phyloP scores from a whole-genome alignment of 805 yeast species.

The Saccharomycopsis sp. region DNA sequence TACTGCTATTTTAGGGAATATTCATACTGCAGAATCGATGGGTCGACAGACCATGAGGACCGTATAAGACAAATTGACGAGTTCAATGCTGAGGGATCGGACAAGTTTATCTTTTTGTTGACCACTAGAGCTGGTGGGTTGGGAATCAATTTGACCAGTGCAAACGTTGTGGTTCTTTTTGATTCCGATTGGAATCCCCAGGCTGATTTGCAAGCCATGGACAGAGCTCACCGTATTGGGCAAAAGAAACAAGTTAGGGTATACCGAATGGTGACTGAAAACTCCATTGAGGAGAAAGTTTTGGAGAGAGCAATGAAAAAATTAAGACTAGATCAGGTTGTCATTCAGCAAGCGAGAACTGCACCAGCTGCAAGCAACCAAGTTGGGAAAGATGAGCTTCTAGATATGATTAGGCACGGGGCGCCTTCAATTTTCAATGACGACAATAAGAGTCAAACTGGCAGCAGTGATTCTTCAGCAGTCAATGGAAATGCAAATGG shows the following conservation, averaged over 20 bases:
- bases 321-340: slow-evolving; percentile 69
- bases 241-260: slow-evolving; percentile 79
- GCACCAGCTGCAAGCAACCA: slow-evolving; percentile 30
- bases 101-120: slow-evolving; percentile 63
- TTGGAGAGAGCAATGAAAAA: slow-evolving; percentile 77
- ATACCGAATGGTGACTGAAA: slow-evolving; percentile 67
- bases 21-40: slow-evolving; percentile 73
- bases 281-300: slow-evolving; percentile 77
- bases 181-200: slow-evolving; percentile 90
- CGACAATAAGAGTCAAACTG: too few species aligned
- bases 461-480: background rate
- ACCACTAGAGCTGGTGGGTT: slow-evolving; percentile 89
- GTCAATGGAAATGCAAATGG: slow-evolving; percentile 24
- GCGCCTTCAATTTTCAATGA: slow-evolving; percentile 53
- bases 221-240: slow-evolving; percentile 82
- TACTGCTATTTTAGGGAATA: slow-evolving; percentile 62
- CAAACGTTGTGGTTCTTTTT: slow-evolving; percentile 64
- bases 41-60: slow-evolving; percentile 73
- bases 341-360: slow-evolving; percentile 65
- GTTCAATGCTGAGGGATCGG: slow-evolving; percentile 64
- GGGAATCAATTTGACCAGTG: slow-evolving; percentile 76
- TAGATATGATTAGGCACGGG: slow-evolving; percentile 78
- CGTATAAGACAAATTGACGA: slow-evolving; percentile 71
- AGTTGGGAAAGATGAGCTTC: slow-evolving; percentile 58
- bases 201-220: slow-evolving; percentile 86